Conservation (phyloP, 768 basidiomycete genomes). For the Omphalotus guepiniiformis region DNA sequence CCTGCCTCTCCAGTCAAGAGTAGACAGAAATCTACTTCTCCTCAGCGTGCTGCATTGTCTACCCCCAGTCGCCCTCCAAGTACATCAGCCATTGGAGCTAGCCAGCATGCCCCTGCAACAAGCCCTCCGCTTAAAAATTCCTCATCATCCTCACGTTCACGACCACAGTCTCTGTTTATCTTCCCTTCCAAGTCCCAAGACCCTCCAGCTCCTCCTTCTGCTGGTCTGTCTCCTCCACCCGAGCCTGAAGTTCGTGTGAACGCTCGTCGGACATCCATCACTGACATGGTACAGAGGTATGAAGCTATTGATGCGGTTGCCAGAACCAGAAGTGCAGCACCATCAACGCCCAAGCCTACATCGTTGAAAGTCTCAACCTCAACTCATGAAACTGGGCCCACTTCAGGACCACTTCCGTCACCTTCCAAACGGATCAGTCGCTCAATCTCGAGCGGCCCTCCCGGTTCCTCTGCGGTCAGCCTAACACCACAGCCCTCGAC, state of each 20-base stretch:
- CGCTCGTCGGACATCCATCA: slow-evolving; percentile 69
- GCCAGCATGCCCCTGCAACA: background rate
- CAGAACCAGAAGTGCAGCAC: slow-evolving; percentile 21
- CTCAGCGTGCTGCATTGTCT: slow-evolving; percentile 19
- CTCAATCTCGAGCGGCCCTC: background rate
- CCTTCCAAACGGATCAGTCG: background rate
- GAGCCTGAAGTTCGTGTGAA: slow-evolving; percentile 39
- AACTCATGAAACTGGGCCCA: background rate
- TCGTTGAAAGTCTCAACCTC: slow-evolving; percentile 18
- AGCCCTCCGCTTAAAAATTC: slow-evolving; percentile 16
- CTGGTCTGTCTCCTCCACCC: slow-evolving; percentile 43
- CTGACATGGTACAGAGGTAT: slow-evolving; percentile 81
- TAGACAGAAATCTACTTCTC: slow-evolving; percentile 17
- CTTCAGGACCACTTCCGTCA: background rate
- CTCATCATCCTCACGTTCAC: slow-evolving; percentile 42
- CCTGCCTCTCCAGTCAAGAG: slow-evolving; percentile 7
- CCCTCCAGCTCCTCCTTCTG: slow-evolving; percentile 28
- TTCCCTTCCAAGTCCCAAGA: slow-evolving; percentile 55
- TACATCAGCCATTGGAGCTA: background rate
- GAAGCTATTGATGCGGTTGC: slow-evolving; percentile 54
- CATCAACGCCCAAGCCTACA: slow-evolving; percentile 26
- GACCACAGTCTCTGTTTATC: slow-evolving; percentile 81
- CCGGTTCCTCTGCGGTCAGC: background rate
- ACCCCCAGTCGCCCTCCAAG: background rate
- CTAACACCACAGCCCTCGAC: background rate